phyloP scores from a whole-genome alignment of 2,329 filamentous ascomycete genomes.

The Xylaria sp. region DNA sequence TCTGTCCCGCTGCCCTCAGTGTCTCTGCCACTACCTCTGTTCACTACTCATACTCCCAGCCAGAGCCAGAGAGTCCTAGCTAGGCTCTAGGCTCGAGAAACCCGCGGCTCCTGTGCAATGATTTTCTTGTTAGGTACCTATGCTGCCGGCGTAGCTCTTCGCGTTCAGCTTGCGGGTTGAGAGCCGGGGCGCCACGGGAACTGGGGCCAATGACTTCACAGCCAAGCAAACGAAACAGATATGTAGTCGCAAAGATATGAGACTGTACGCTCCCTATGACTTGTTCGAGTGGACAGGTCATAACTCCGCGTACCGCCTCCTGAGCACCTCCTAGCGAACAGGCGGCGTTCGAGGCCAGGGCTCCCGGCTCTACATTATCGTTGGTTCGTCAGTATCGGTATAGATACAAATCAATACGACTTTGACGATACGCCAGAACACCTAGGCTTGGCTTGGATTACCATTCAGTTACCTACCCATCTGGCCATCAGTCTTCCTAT shows the following conservation, averaged over 20 bases:
- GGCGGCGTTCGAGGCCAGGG: slow-evolving; percentile 26
- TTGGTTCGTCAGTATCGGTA: slow-evolving; percentile 27
- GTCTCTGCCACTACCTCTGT: slow-evolving; percentile 11
- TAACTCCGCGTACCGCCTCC: slow-evolving; percentile 29
- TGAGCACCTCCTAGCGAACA: slow-evolving; percentile 25
- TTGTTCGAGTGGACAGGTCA: slow-evolving; percentile 38
- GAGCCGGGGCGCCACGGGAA: slow-evolving; percentile 36
- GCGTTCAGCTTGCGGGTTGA: slow-evolving; percentile 38
- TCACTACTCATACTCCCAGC: background rate
- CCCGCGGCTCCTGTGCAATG: slow-evolving; percentile 12
- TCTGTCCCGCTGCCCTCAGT: slow-evolving; percentile 12
- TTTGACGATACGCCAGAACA: slow-evolving; percentile 20
- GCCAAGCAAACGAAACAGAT: slow-evolving; percentile 35
- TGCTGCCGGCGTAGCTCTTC: slow-evolving; percentile 27
- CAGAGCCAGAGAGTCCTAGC: slow-evolving; percentile 4
- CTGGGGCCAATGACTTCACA: slow-evolving; percentile 36
- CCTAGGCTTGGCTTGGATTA: slow-evolving; percentile 18
- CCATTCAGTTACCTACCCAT: slow-evolving; percentile 2
- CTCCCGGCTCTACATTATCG: slow-evolving; percentile 20
- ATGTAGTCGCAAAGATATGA: slow-evolving; percentile 23
- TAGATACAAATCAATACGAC: slow-evolving; percentile 29
- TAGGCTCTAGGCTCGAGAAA: background rate
- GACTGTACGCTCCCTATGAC: slow-evolving; percentile 24
- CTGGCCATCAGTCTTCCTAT: background rate
- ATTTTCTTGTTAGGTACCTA: slow-evolving; percentile 32